These are phyloP conservation scores for Backusella parvicylindrica DNA, from an alignment of 192 early-diverging fungal genomes.

Conservation along the genomic window DNA sequence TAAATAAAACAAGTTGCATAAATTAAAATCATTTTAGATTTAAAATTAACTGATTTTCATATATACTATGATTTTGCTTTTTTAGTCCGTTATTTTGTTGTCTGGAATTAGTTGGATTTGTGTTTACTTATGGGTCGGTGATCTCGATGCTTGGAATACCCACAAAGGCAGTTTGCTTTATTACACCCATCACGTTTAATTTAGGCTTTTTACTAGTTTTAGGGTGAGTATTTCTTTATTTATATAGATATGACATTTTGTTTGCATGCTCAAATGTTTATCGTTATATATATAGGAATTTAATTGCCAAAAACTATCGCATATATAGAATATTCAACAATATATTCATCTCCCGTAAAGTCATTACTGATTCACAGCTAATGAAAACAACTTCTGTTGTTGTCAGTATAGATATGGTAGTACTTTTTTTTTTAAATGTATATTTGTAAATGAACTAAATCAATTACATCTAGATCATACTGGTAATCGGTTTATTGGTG, in stretches of 20 bases:
- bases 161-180: slow-evolving; percentile 29
- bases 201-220: slow-evolving; percentile 37
- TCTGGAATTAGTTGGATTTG: slow-evolving; percentile 46
- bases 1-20: too few relatives aligned
- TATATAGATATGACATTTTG: neutral
- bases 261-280: neutral
- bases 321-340: slow-evolving; percentile 54
- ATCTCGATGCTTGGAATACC: slow-evolving; percentile 38
- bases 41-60: neutral
- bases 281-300: slow-evolving; percentile 35
- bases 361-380: slow-evolving; percentile 43
- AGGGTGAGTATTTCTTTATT: neutral
- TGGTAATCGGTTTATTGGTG: slow-evolving; percentile 33
- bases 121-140: slow-evolving; percentile 36
- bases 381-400: slow-evolving; percentile 39
- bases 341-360: slow-evolving; percentile 41
- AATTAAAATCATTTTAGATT: too few relatives aligned
- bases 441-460: neutral
- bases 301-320: slow-evolving; percentile 50
- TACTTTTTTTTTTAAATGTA: neutral
- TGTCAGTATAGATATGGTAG: slow-evolving; percentile 36
- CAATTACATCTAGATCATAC: slow-evolving; percentile 26
- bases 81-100: slow-evolving; percentile 48
- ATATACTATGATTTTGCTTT: neutral
- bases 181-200: slow-evolving; percentile 34